Evolutionary conservation across 1,139 yeast species (phyloP).

Genomic region (Geotrichum macrosporum): DNA sequence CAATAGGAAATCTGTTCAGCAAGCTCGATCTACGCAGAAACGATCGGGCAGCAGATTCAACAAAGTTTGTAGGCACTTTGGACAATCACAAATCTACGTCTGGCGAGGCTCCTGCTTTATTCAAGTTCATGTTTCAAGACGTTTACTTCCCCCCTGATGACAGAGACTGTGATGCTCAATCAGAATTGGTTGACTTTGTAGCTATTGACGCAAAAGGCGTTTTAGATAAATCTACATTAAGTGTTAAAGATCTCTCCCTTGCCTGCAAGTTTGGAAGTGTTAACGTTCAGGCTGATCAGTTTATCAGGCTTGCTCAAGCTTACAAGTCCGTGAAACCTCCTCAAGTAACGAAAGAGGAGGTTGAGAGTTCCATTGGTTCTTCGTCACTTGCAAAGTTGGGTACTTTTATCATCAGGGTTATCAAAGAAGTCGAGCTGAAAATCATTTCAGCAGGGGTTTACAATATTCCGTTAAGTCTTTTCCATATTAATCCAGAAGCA

Average conservation of each 20-base stretch:
- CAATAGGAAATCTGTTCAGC: slow-evolving; percentile 32
- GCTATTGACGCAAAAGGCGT: slow-evolving; percentile 36
- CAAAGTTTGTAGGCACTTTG: slow-evolving; percentile 37
- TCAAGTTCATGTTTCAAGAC: slow-evolving; percentile 31
- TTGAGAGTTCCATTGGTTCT: not conserved
- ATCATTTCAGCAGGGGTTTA: slow-evolving; percentile 32
- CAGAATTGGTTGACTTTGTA: slow-evolving; percentile 35
- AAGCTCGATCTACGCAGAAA: slow-evolving; percentile 33
- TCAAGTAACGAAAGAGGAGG: not conserved
- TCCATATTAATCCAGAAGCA: not conserved
- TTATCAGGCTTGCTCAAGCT: slow-evolving; percentile 22
- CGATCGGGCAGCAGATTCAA: slow-evolving; percentile 21
- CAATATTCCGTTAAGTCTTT: slow-evolving; percentile 24
- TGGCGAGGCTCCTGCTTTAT: slow-evolving; percentile 34
- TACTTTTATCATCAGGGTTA: slow-evolving; percentile 33
- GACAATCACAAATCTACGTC: slow-evolving; percentile 32
- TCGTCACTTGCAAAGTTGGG: slow-evolving; percentile 30
- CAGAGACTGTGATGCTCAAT: slow-evolving; percentile 31
- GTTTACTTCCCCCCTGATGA: slow-evolving; percentile 30
- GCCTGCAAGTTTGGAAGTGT: slow-evolving; percentile 34
- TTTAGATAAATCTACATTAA: slow-evolving; percentile 33
- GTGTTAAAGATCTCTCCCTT: slow-evolving; percentile 36
- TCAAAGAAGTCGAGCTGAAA: slow-evolving; percentile 38
- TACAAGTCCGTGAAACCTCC: slow-evolving; percentile 7
- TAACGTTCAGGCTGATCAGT: slow-evolving; percentile 27